A percentile compares a stretch with the other conserved stretches of the same genome.
These are phyloP conservation scores for Leccinellum luteum DNA, from an alignment of 768 basidiomycete genomes.

Conservation along the genomic window DNA sequence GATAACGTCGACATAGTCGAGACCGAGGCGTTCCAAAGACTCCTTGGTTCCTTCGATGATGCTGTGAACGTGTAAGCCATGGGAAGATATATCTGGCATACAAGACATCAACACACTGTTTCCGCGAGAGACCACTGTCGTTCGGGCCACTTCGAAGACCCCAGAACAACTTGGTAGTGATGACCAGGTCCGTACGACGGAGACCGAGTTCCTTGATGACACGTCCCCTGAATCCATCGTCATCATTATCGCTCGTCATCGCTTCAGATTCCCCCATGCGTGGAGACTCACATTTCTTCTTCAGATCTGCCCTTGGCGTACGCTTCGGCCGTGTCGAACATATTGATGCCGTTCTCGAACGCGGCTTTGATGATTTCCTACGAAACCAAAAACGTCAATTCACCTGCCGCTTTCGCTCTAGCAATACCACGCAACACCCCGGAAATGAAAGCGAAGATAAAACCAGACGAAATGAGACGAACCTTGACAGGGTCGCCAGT, in stretches of 20 bases:
- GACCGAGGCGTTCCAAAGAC: slow-evolving; percentile 46
- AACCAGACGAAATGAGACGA: neutral
- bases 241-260: neutral
- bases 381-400: neutral
- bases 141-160: slow-evolving; percentile 48
- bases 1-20: slow-evolving; percentile 50
- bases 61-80: slow-evolving; percentile 21
- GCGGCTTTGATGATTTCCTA: slow-evolving; percentile 55
- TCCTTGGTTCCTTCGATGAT: slow-evolving; percentile 55
- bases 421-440: no score
- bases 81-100: neutral
- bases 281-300: slow-evolving; percentile 43
- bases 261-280: neutral
- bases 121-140: slow-evolving; percentile 24
- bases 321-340: slow-evolving; percentile 47
- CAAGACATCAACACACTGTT: slow-evolving; percentile 19
- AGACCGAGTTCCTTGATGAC: slow-evolving; percentile 54
- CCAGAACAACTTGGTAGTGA: slow-evolving; percentile 60
- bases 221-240: slow-evolving; percentile 37
- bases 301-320: slow-evolving; percentile 50
- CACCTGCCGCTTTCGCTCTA: neutral
- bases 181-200: slow-evolving; percentile 47
- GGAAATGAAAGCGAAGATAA: neutral
- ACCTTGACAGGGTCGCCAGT: slow-evolving; percentile 52
- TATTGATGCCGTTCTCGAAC: slow-evolving; percentile 51